Base-by-base conservation (phyloP, 1,284 basidiomycete species). In the Veloboletus limbatus region DNA sequence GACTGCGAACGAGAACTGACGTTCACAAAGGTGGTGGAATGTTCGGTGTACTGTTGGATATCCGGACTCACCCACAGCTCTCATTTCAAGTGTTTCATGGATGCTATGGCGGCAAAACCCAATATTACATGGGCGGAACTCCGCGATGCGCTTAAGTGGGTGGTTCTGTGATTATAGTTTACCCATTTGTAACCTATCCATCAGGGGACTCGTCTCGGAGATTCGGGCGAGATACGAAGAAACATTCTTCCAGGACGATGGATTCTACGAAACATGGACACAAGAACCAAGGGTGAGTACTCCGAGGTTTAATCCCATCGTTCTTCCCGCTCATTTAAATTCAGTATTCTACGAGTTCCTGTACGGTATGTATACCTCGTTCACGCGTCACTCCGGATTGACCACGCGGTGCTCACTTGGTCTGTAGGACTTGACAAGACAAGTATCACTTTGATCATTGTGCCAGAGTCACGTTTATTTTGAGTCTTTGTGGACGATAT, bases 11-110 rank as follows among this genome's bases (percentile, higher is more conserved):
- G 30, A 25, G 43, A 33, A 21, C 16, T 51, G 18, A 65, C 65
- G 3, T 59, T 67, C 25, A 64, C 61, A 13, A 56, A 53, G 63
- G 61, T 67, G 14, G 6, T 10, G 28, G n/a, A 16, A 30, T 20
- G 0, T 34, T 21, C 22, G 13, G 18, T 22, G 7, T 30, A 14
- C 14, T 9, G 21, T 37, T 24, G 6, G 16, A 21, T 24, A 26
- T 28, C 3, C 2, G 3, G 17, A 31, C 36, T 51, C 30, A 51
- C 25, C 2, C 9, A 17, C 8, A 3, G 8, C 20, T 40, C 13
- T 24, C 6, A 9, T 36, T 27, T 24, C 17, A 33, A 63, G 61
- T 62, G 58, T 28, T 65, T 67, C 27, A 2, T 67, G 3, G 34
- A 65, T 20, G 48, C 28, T 17, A 24, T 46, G 34, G 39, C 10